phyloP scores from a whole-genome alignment of 192 early-diverging fungal genomes.

The Radiomyces spectabilis region DNA sequence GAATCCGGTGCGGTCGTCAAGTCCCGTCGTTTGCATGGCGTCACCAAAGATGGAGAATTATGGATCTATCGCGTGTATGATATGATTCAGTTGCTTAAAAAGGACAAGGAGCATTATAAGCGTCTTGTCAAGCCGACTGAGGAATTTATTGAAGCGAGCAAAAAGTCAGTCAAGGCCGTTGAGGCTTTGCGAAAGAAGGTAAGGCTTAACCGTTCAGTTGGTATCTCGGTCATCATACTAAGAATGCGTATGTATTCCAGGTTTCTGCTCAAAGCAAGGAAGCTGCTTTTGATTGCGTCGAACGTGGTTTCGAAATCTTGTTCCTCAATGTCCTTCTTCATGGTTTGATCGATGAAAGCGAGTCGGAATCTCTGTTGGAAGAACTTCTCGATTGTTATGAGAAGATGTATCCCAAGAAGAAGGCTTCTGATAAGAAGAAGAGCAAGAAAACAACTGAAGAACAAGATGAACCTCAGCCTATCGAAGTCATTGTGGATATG shows the following conservation, averaged over 20 bases:
- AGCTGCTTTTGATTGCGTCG: constrained; percentile 23
- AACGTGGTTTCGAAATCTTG: constrained; percentile 65
- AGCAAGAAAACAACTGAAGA: constrained; percentile 32
- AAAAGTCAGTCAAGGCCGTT: constrained; percentile 29
- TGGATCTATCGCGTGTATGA: constrained; percentile 51
- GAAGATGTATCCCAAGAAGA: constrained; percentile 52
- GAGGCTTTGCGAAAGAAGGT: constrained; percentile 30
- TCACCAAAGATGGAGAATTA: constrained; percentile 48
- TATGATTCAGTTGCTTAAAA: constrained; percentile 37
- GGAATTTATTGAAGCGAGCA: constrained; percentile 32
- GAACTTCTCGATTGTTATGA: constrained; percentile 74
- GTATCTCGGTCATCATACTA: too few species aligned
- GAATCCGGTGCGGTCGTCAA: constrained; percentile 21
- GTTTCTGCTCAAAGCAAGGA: too few species aligned
- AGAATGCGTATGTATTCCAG: too few species aligned
- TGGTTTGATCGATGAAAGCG: constrained; percentile 55
- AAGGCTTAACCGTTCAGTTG: too few species aligned
- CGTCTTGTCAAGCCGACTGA: constrained; percentile 25
- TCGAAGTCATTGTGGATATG: constrained; percentile 93
- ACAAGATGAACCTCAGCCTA: constrained; percentile 62
- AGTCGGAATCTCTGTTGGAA: constrained; percentile 51
- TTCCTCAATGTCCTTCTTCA: constrained; percentile 61
- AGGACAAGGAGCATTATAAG: constrained; percentile 28
- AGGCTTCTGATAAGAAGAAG: constrained; percentile 39
- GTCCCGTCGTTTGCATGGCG: constrained; percentile 41